Evolutionary conservation across 2,329 filamentous ascomycete genomes (phyloP).

Genomic region (Colletotrichum siamense): DNA sequence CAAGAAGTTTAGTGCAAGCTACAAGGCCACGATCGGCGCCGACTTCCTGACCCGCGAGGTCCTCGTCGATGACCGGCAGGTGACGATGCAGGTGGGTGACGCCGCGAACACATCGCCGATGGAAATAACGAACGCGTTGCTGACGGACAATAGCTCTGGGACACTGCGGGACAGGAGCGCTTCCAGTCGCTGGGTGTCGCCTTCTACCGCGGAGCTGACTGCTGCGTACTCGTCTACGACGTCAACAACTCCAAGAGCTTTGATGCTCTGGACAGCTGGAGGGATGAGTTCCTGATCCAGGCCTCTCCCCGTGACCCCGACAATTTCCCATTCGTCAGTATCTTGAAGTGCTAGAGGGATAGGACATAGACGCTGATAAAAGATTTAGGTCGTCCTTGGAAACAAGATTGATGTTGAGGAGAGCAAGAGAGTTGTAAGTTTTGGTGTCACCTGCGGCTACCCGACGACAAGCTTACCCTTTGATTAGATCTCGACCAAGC

Average conservation of each 20-base stretch:
- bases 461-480: not conserved
- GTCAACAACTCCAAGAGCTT: conserved; percentile 99
- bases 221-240: conserved; percentile 96
- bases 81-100: conserved; percentile 88
- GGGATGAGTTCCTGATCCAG: conserved; percentile 97
- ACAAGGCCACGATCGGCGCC: conserved; percentile 98
- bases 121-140: not conserved
- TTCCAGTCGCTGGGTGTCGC: conserved; percentile 97
- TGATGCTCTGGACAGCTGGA: conserved; percentile 97
- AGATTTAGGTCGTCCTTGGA: conserved; percentile 80
- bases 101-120: conserved; percentile 22
- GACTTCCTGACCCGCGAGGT: conserved; percentile 99
- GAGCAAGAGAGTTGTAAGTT: conserved; percentile 85
- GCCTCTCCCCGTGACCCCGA: conserved; percentile 95
- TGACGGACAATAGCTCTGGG: conserved; percentile 75
- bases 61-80: conserved; percentile 92
- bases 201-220: conserved; percentile 97
- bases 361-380: conserved; percentile 24
- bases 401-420: conserved; percentile 99
- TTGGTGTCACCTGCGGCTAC: not conserved
- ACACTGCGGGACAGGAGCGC: conserved; percentile 95
- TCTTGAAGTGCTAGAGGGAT: not conserved
- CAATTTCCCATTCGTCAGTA: conserved; percentile 94
- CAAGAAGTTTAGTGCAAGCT: conserved; percentile 99
- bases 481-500: conserved; percentile 84